Conservation (phyloP, 2,329 filamentous ascomycete species). For the Ophiostoma sp. region DNA sequence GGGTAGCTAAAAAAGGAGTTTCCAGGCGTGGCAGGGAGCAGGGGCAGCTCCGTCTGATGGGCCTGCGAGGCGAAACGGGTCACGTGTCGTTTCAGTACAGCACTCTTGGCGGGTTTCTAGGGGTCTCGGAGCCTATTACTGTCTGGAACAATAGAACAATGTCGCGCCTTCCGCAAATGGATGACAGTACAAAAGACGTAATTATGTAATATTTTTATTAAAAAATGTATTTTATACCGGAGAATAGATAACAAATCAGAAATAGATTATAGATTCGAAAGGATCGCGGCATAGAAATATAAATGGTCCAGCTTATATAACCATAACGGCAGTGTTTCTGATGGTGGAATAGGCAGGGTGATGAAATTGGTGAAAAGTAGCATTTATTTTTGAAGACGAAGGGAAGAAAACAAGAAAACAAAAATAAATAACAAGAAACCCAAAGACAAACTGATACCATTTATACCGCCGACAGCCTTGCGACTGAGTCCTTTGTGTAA, state of each 20-base stretch:
- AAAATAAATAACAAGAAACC: neutral
- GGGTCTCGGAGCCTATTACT: neutral
- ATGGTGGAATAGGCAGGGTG: neutral
- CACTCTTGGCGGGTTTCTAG: neutral
- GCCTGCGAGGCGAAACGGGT: neutral
- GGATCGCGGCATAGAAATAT: neutral
- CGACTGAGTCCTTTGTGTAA: neutral
- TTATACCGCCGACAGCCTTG: neutral
- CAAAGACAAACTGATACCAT: neutral
- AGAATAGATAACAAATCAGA: neutral
- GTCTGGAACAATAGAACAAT: neutral
- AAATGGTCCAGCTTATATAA: neutral
- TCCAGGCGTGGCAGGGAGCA: neutral
- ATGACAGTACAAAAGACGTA: neutral
- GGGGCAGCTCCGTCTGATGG: neutral
- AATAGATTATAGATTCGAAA: neutral
- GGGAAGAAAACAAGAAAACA: neutral
- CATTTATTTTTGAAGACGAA: neutral
- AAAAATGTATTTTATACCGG: neutral
- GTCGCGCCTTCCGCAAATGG: conserved; percentile 10
- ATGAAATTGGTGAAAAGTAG: neutral
- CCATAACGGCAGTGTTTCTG: neutral
- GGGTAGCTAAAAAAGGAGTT: conserved; percentile 7
- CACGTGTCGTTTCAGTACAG: conserved; percentile 19
- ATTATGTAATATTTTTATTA: neutral